These are phyloP conservation scores for Pleoardoris graminearum DNA, from an alignment of 2,329 filamentous ascomycete species.

Conservation along the genomic window DNA sequence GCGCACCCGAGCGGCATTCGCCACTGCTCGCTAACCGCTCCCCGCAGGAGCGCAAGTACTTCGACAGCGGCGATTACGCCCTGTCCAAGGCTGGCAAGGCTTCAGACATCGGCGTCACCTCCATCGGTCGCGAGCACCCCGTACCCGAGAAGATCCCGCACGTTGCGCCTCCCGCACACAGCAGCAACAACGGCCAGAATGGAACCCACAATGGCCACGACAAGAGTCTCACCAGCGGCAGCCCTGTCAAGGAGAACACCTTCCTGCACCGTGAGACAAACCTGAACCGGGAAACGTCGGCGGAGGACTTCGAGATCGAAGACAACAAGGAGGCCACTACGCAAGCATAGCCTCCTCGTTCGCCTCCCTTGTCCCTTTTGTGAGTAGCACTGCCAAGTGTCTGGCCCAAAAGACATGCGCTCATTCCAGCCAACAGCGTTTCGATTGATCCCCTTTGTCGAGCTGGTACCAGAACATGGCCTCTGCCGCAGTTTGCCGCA, in stretches of 20 bases:
- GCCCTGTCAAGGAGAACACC: constrained; percentile 88
- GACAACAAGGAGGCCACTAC: constrained; percentile 22
- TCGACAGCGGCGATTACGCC: constrained; percentile 94
- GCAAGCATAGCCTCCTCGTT: constrained; percentile 23
- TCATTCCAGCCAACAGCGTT: constrained; percentile 6
- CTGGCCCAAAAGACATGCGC: not conserved
- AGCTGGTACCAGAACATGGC: constrained; percentile 25
- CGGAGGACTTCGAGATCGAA: constrained; percentile 59
- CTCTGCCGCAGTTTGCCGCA: constrained; percentile 9
- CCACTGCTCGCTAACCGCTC: not conserved
- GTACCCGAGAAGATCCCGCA: constrained; percentile 95
- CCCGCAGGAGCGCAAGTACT: constrained; percentile 84
- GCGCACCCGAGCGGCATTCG: not conserved
- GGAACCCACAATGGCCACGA: constrained; percentile 44
- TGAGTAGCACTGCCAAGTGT: not conserved
- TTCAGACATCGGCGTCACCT: constrained; percentile 88
- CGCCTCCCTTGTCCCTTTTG: not conserved
- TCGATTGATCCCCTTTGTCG: too few relatives aligned
- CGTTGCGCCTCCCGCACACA: constrained; percentile 66
- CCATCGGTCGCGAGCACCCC: constrained; percentile 92
- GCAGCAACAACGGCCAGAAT: constrained; percentile 47
- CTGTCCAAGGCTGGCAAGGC: constrained; percentile 97
- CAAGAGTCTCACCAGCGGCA: constrained; percentile 63
- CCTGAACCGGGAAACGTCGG: constrained; percentile 73
- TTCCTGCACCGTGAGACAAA: constrained; percentile 84